Percentiles rank a stretch among this genome's conserved stretches.
phyloP scores from a whole-genome alignment of 306 rosid species.

The Quercus rubra region DNA sequence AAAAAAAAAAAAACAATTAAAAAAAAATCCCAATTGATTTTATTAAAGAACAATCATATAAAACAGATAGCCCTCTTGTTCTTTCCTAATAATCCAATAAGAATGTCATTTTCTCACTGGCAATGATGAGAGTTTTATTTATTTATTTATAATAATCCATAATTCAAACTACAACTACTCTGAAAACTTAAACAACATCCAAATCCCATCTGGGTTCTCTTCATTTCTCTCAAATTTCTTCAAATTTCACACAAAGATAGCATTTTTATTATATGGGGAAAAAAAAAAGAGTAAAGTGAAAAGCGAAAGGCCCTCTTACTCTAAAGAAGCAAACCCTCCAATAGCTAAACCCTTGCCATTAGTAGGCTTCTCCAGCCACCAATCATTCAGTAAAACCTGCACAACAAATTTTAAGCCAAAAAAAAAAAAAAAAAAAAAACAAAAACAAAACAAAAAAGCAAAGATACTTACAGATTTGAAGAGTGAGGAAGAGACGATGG shows the following conservation, averaged over 20 bases:
- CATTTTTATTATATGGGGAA: neutral
- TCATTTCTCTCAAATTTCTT: neutral
- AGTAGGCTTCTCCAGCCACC: conserved; percentile 42
- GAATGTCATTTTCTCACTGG: too few relatives aligned
- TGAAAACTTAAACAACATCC: neutral
- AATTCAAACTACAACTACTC: neutral
- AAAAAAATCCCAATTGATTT: too few relatives aligned
- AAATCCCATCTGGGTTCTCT: neutral
- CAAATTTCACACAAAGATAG: neutral
- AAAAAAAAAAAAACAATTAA: too few relatives aligned
- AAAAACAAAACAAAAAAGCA: neutral
- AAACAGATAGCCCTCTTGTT: neutral
- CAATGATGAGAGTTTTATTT: too few relatives aligned
- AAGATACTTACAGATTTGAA: conserved; percentile 19
- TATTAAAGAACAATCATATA: neutral
- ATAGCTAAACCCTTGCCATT: conserved; percentile 32
- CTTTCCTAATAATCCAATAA: too few relatives aligned
- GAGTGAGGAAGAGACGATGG: conserved; percentile 16
- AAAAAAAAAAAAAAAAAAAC: neutral
- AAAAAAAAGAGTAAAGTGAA: neutral
- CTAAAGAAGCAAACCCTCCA: conserved; percentile 33
- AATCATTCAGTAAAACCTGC: conserved; percentile 34
- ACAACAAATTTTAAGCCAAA: neutral
- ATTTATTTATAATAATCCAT: too few relatives aligned
- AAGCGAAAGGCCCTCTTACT: conserved; percentile 20